Conservation (phyloP, 331 rosid genomes). For the Quercus tomentella region DNA sequence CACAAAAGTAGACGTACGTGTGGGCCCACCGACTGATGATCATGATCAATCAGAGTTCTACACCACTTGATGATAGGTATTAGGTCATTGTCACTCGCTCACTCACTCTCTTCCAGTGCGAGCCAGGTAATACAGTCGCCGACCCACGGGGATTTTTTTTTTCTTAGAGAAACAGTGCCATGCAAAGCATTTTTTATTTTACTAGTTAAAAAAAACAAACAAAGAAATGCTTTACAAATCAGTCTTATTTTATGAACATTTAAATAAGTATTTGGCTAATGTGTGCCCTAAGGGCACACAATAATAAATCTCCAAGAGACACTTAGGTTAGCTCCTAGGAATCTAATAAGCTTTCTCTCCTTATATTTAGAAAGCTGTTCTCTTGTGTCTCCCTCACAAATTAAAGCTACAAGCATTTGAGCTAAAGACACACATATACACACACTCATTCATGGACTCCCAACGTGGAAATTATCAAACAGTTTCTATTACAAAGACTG, state of each 20-base stretch:
- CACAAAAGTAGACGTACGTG: neutral
- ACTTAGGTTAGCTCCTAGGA: slow-evolving; percentile 19
- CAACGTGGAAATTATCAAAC: slow-evolving; percentile 21
- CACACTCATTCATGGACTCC: slow-evolving; percentile 27
- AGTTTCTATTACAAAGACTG: slow-evolving; percentile 43
- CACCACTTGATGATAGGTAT: slow-evolving; percentile 21
- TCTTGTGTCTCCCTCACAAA: slow-evolving; percentile 14
- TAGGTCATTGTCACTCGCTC: slow-evolving; percentile 30
- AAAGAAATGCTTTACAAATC: slow-evolving; percentile 9
- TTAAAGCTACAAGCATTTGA: neutral
- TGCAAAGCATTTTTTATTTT: slow-evolving; percentile 27
- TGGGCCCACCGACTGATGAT: neutral
- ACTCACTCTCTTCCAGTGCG: slow-evolving; percentile 29
- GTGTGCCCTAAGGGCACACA: too few species aligned
- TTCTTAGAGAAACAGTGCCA: slow-evolving; percentile 39
- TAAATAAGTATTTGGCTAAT: too few species aligned
- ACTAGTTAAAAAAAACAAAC: neutral
- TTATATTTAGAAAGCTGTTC: slow-evolving; percentile 19
- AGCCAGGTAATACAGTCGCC: slow-evolving; percentile 41
- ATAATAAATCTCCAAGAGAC: slow-evolving; percentile 5
- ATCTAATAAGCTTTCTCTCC: slow-evolving; percentile 4
- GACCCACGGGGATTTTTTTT: slow-evolving; percentile 14
- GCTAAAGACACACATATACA: neutral
- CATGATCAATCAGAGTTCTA: neutral
- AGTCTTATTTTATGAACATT: slow-evolving; percentile 1